These are phyloP conservation scores for Ampelocalamus luodianensis DNA, from an alignment of 176 grass and related monocot genomes.

Conservation along the genomic window DNA sequence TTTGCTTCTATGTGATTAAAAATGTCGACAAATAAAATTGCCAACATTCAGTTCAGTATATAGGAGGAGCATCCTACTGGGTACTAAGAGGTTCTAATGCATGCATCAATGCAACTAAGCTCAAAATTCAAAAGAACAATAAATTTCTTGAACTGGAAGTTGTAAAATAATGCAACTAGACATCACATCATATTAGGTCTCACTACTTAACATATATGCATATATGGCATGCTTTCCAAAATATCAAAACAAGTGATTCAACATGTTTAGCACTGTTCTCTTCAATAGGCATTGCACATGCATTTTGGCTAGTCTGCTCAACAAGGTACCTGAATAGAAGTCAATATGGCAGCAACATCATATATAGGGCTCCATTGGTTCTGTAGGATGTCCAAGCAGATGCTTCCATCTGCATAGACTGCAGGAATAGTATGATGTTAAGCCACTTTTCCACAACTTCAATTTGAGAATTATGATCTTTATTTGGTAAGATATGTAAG, in stretches of 20 bases:
- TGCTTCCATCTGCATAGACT: constrained; percentile 99
- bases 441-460: constrained; percentile 20
- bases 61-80: background rate
- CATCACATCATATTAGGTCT: too few relatives aligned
- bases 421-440: constrained; percentile 43
- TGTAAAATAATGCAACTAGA: constrained; percentile 14
- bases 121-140: background rate
- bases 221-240: background rate
- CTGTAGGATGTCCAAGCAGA: constrained; percentile 98
- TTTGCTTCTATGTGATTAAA: background rate
- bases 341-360: constrained; percentile 98
- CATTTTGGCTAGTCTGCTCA: background rate
- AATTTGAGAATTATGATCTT: constrained; percentile 6
- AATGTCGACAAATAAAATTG: constrained; percentile 17
- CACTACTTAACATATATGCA: too few relatives aligned
- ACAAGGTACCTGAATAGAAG: constrained; percentile 84
- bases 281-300: background rate
- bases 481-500: constrained; percentile 1
- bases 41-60: background rate
- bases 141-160: background rate
- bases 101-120: background rate
- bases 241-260: background rate
- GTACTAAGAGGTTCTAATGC: background rate
- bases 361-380: constrained; percentile 99
- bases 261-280: constrained; percentile 1